Conservation (phyloP, 2,329 filamentous ascomycete genomes). For the Aspergillus novofumigatus region DNA sequence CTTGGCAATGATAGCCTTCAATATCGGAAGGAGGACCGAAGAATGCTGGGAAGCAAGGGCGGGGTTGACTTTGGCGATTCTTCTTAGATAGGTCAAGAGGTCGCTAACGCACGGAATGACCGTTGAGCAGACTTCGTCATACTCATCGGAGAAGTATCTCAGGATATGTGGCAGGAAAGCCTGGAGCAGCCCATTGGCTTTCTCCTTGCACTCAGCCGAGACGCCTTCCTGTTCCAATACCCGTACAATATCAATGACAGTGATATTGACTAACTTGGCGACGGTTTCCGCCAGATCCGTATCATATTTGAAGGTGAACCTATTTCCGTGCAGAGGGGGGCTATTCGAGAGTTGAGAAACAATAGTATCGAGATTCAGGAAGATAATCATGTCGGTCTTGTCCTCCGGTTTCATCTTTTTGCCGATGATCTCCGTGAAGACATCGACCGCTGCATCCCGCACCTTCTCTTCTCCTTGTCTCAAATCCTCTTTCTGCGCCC, state of each 20-base stretch:
- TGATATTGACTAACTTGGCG: constrained; percentile 90
- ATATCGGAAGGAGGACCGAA: constrained; percentile 78
- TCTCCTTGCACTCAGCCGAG: constrained; percentile 61
- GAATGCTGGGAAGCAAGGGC: constrained; percentile 69
- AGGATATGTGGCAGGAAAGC: constrained; percentile 82
- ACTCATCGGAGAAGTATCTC: constrained; percentile 95
- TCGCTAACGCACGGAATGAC: constrained; percentile 93
- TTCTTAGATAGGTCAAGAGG: constrained; percentile 83
- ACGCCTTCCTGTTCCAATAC: constrained; percentile 67
- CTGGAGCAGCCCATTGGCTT: constrained; percentile 76
- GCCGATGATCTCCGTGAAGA: constrained; percentile 89
- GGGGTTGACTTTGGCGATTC: constrained; percentile 60
- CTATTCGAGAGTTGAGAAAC: constrained; percentile 81
- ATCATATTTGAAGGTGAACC: constrained; percentile 82
- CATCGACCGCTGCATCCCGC: constrained; percentile 86
- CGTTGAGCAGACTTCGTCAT: constrained; percentile 94
- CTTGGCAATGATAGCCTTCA: constrained; percentile 89
- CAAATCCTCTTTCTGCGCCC: constrained; percentile 57
- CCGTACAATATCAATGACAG: constrained; percentile 79
- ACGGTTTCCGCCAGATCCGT: constrained; percentile 93
- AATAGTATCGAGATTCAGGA: constrained; percentile 81
- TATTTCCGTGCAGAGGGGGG: constrained; percentile 71
- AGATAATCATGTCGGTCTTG: constrained; percentile 90
- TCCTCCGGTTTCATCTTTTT: constrained; percentile 97
- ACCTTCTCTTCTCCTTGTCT: constrained; percentile 74